Conservation (phyloP, 2,329 filamentous ascomycete species). For the Fusarium scirpi region DNA sequence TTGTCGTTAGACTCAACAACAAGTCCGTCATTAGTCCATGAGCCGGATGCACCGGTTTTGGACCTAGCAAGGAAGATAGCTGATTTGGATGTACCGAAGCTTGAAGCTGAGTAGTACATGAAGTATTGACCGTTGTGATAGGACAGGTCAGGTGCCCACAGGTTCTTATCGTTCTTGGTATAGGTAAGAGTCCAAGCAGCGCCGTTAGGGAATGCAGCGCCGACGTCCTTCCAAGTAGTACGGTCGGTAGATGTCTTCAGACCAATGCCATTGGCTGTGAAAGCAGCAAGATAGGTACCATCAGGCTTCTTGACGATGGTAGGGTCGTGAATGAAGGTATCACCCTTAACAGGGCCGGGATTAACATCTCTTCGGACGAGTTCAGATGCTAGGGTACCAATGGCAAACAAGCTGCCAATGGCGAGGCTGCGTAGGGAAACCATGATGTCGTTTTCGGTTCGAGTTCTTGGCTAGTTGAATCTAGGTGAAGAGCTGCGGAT, state of each 20-base stretch:
- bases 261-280: conserved; percentile 44
- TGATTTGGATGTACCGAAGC: conserved; percentile 44
- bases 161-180: conserved; percentile 46
- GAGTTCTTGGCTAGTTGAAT: too few relatives aligned
- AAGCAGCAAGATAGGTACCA: conserved; percentile 45
- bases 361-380: conserved; percentile 6
- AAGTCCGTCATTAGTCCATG: conserved; percentile 48
- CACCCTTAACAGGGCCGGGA: conserved; percentile 45
- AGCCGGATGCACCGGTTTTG: conserved; percentile 45
- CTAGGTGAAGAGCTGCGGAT: too few relatives aligned
- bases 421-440: not conserved
- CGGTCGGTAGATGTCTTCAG: conserved; percentile 51
- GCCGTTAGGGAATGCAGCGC: conserved; percentile 47
- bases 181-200: conserved; percentile 49
- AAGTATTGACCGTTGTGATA: conserved; percentile 49
- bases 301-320: conserved; percentile 46
- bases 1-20: conserved; percentile 42
- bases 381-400: conserved; percentile 8
- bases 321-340: conserved; percentile 46
- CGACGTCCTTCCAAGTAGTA: conserved; percentile 48
- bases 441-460: too few relatives aligned
- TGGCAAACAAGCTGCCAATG: conserved; percentile 40
- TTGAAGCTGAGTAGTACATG: conserved; percentile 50
- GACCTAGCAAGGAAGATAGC: conserved; percentile 50
- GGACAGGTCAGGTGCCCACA: conserved; percentile 67